Conservation (phyloP, 805 yeast species). For the Candida sphagnicola region DNA sequence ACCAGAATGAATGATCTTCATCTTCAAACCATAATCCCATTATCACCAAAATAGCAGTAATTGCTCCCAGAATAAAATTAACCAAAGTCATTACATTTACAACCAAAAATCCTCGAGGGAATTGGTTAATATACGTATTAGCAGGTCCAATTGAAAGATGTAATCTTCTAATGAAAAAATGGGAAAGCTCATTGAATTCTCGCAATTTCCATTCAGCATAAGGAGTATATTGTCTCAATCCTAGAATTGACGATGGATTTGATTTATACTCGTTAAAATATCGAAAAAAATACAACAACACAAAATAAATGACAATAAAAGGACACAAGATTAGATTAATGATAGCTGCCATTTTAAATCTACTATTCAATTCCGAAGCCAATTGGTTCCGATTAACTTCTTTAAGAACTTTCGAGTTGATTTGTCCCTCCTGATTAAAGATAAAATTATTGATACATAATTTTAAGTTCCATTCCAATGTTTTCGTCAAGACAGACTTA, state of each 20-base stretch:
- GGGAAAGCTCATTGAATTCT: conserved; percentile 91
- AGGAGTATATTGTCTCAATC: conserved; percentile 81
- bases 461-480: conserved; percentile 92
- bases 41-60: conserved; percentile 71
- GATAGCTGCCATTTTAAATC: conserved; percentile 86
- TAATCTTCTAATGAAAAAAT: conserved; percentile 76
- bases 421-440: conserved; percentile 79
- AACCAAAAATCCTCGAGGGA: conserved; percentile 67
- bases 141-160: conserved; percentile 78
- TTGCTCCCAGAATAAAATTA: conserved; percentile 77
- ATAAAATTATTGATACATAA: conserved; percentile 83
- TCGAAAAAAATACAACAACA: conserved; percentile 78
- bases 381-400: conserved; percentile 65
- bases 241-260: conserved; percentile 75
- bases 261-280: conserved; percentile 91
- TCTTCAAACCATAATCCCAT: conserved; percentile 78
- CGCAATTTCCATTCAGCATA: conserved; percentile 93
- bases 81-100: conserved; percentile 34
- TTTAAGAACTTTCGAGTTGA: conserved; percentile 66
- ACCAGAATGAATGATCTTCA: conserved; percentile 71
- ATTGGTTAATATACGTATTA: conserved; percentile 78
- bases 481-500: conserved; percentile 60
- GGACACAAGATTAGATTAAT: conserved; percentile 83
- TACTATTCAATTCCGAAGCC: conserved; percentile 63
- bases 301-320: conserved; percentile 76